phyloP scores from a whole-genome alignment of 805 yeast species.

The Wickerhamiella cacticola region DNA sequence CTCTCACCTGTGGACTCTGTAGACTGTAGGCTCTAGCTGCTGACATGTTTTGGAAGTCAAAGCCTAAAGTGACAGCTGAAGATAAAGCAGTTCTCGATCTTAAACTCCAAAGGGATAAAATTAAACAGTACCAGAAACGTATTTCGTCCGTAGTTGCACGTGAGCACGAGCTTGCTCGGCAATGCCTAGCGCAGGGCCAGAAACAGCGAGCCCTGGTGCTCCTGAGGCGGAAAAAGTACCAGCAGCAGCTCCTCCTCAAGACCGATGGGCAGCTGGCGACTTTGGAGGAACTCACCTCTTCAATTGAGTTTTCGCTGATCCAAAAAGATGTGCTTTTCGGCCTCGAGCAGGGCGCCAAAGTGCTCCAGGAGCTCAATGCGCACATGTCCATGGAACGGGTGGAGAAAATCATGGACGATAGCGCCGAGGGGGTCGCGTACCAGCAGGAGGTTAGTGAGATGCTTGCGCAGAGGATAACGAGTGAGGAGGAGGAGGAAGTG shows the following conservation, averaged over 20 bases:
- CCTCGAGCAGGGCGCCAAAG: conserved; percentile 64
- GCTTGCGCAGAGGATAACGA: conserved; percentile 30
- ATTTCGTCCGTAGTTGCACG: conserved; percentile 44
- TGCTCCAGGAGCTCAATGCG: conserved; percentile 58
- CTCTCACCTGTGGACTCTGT: no score
- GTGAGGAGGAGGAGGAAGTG: conserved; percentile 29
- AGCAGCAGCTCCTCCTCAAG: conserved; percentile 53
- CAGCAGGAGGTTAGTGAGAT: conserved; percentile 43
- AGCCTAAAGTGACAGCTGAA: conserved; percentile 55
- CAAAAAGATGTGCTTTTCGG: conserved; percentile 80
- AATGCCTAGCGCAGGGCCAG: conserved; percentile 42
- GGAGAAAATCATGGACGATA: conserved; percentile 73
- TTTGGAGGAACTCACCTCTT: conserved; percentile 51
- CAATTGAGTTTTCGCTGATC: conserved; percentile 75
- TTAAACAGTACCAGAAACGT: conserved; percentile 57
- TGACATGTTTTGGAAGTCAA: conserved; percentile 19
- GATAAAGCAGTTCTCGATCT: conserved; percentile 79
- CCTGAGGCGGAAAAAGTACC: conserved; percentile 68
- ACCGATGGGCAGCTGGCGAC: conserved; percentile 70
- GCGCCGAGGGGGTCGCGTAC: conserved; percentile 66
- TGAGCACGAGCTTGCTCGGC: conserved; percentile 51
- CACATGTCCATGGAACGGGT: conserved; percentile 70
- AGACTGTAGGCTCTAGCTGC: not conserved
- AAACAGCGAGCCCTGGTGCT: conserved; percentile 54
- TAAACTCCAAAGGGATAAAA: conserved; percentile 77